Evolutionary conservation across 78 protist genomes (phyloP).

Genomic region (Creolimax fragrantissima): DNA sequence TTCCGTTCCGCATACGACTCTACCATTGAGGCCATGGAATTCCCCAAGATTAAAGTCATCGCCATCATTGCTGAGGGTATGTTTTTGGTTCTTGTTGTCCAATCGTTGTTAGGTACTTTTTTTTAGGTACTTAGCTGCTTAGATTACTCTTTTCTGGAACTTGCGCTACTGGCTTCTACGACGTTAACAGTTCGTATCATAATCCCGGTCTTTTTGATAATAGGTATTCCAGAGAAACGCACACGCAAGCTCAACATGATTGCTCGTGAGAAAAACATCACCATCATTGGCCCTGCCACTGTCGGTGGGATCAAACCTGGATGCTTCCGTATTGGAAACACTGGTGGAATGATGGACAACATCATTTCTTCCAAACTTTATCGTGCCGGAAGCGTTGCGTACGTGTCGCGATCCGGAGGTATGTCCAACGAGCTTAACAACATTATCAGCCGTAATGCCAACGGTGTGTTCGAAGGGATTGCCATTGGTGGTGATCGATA

Average conservation of each 20-base stretch:
- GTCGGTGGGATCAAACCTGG: conserved; percentile 93
- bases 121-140: no score
- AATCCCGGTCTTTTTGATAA: conserved; percentile 80
- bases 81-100: no score
- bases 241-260: conserved; percentile 43
- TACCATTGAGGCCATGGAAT: conserved; percentile 59
- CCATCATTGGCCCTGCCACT: conserved; percentile 91
- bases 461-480: conserved; percentile 86
- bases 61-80: conserved; percentile 27
- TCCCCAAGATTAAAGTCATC: conserved; percentile 7
- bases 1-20: conserved; percentile 68
- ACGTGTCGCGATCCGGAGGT: conserved; percentile 82
- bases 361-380: conserved; percentile 77
- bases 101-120: no score
- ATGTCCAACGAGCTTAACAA: conserved; percentile 82
- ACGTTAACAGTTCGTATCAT: no score
- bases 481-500: conserved; percentile 90
- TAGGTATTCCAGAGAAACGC: conserved; percentile 84
- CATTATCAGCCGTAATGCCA: conserved; percentile 68
- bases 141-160: no score
- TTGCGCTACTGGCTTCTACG: no score
- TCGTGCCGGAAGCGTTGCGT: conserved; percentile 85
- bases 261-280: conserved; percentile 41
- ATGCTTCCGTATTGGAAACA: conserved; percentile 80
- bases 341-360: conserved; percentile 88